Evolutionary conservation across 768 basidiomycete genomes (phyloP).

Genomic region (Boletus tylopilopsis): DNA sequence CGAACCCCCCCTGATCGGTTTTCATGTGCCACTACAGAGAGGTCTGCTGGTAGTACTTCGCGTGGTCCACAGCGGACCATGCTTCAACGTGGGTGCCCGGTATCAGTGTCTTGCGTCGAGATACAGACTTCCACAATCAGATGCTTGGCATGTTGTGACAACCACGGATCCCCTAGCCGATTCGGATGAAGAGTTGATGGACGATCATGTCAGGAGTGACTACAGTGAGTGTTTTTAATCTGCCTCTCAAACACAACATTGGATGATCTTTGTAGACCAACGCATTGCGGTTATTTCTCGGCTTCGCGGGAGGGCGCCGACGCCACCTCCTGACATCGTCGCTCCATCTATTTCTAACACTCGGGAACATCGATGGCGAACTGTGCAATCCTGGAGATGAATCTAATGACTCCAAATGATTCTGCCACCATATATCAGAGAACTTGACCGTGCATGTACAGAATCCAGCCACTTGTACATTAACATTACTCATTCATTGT

Average conservation of each 20-base stretch:
- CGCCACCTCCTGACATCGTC: constrained; percentile 37
- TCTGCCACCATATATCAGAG: neutral
- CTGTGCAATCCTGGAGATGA: constrained; percentile 34
- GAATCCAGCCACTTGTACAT: constrained; percentile 5
- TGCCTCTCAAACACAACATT: neutral
- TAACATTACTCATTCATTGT: constrained; percentile 8
- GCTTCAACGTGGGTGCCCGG: constrained; percentile 39
- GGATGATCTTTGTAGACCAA: constrained; percentile 35
- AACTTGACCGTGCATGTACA: neutral
- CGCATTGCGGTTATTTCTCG: constrained; percentile 51
- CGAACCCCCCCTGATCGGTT: neutral
- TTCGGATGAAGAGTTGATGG: constrained; percentile 68
- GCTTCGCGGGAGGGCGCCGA: constrained; percentile 47
- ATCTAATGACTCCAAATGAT: constrained; percentile 12
- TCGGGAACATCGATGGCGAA: constrained; percentile 36
- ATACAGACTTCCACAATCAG: constrained; percentile 34
- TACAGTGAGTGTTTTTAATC: constrained; percentile 48
- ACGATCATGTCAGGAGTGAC: constrained; percentile 60
- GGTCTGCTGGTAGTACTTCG: constrained; percentile 7
- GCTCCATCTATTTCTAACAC: constrained; percentile 13
- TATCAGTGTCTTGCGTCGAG: neutral
- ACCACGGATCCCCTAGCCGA: constrained; percentile 64
- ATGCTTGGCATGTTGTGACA: constrained; percentile 68
- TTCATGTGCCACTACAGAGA: constrained; percentile 17
- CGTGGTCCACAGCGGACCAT: constrained; percentile 38